Evolutionary conservation across 2,329 filamentous ascomycete genomes (phyloP).

Genomic region (Neopestalotiopsis clavispora): DNA sequence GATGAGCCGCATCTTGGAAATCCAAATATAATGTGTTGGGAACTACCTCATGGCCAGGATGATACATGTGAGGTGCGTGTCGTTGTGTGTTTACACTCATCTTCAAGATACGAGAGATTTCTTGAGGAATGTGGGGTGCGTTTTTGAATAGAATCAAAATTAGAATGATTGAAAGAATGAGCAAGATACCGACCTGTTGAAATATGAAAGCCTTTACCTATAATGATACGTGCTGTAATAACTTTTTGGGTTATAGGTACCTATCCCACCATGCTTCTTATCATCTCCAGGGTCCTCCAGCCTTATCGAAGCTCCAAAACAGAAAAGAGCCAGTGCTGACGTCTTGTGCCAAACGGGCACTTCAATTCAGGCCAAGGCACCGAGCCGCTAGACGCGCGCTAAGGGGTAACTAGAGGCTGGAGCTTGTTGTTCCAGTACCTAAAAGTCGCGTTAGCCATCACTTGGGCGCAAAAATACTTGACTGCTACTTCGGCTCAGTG

Average conservation of each 20-base stretch:
- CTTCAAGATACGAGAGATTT: no score
- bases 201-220: no score
- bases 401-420: background rate
- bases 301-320: background rate
- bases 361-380: background rate
- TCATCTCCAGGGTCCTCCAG: background rate
- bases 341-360: background rate
- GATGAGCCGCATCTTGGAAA: no score
- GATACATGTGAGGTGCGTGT: no score
- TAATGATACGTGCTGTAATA: no score
- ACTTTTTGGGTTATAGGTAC: no score
- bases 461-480: background rate
- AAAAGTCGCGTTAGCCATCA: background rate
- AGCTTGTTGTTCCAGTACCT: background rate
- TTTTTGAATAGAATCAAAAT: no score
- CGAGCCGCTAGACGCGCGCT: constrained; percentile 4
- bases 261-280: background rate
- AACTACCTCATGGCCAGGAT: background rate
- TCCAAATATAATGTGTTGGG: background rate
- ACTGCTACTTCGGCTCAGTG: background rate
- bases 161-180: no score
- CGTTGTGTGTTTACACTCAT: no score
- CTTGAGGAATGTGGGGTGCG: no score
- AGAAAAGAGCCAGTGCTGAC: background rate
- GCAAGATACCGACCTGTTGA: no score